These are phyloP conservation scores for Dendrobium catenatum DNA, from an alignment of 106 monocot genomes.

Conservation along the genomic window DNA sequence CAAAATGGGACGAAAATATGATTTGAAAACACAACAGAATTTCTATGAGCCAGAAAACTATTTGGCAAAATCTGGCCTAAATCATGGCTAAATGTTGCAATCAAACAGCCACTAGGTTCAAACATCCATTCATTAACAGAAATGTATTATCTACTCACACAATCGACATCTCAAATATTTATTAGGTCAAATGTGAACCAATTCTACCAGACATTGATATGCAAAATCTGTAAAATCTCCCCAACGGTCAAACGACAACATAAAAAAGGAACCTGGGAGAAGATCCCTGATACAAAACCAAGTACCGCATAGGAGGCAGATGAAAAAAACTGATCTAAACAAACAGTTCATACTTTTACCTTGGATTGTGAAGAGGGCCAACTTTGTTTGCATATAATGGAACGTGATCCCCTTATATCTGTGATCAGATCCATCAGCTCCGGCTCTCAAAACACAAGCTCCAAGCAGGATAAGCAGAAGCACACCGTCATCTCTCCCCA, in stretches of 20 bases:
- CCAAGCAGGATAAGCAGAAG: constrained; percentile 15
- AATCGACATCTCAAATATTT: not conserved
- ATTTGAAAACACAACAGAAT: too few relatives aligned
- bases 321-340: not conserved
- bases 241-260: not conserved
- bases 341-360: constrained; percentile 13
- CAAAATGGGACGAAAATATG: too few relatives aligned
- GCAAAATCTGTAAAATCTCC: not conserved
- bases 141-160: not conserved
- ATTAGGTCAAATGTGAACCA: not conserved
- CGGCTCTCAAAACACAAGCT: constrained; percentile 13
- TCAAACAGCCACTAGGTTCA: not conserved
- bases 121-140: not conserved
- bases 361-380: constrained; percentile 56
- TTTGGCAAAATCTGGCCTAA: too few relatives aligned
- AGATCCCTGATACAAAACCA: not conserved
- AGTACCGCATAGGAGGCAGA: not conserved
- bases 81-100: too few relatives aligned
- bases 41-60: too few relatives aligned
- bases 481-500: constrained; percentile 6
- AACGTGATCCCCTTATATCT: constrained; percentile 46
- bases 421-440: constrained; percentile 35
- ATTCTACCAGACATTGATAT: not conserved
- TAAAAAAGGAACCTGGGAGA: not conserved
- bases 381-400: constrained; percentile 66